phyloP scores from a whole-genome alignment of 306 rosid species.

The Carpinus viminea region DNA sequence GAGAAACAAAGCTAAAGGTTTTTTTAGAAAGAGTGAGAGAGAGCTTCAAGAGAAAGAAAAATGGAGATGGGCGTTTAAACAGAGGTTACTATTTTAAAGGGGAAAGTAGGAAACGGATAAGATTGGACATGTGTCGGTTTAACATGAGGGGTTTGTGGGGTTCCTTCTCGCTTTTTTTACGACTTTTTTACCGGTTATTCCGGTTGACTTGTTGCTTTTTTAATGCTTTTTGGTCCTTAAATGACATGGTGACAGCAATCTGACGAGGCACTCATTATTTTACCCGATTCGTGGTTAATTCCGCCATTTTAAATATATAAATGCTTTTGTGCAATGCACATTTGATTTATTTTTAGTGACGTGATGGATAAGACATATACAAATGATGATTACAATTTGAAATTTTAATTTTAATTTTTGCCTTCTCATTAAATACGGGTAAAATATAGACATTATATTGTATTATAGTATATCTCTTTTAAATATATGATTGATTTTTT shows the following conservation, averaged over 20 bases:
- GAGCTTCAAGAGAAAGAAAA: not conserved
- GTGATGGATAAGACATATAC: too few species aligned
- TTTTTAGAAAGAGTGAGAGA: not conserved
- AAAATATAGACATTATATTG: too few species aligned
- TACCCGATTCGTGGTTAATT: too few species aligned
- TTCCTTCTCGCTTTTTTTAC: slow-evolving; percentile 28
- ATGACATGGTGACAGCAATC: not conserved
- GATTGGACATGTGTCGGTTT: slow-evolving; percentile 48
- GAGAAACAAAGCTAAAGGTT: not conserved
- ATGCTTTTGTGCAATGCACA: too few species aligned
- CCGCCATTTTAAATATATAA: too few species aligned
- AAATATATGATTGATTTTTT: too few species aligned
- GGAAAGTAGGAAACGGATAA: slow-evolving; percentile 50
- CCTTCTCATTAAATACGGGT: too few species aligned
- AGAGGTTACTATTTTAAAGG: slow-evolving; percentile 28
- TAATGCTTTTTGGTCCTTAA: not conserved
- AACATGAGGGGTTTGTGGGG: slow-evolving; percentile 18
- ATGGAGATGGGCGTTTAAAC: not conserved
- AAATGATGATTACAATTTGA: too few species aligned
- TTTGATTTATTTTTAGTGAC: too few species aligned
- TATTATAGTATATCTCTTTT: too few species aligned
- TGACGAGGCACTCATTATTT: not conserved
- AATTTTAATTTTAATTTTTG: too few species aligned
- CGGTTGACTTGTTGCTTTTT: slow-evolving; percentile 14
- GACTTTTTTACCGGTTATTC: slow-evolving; percentile 37